These are phyloP conservation scores for Colletotrichum tropicicola DNA, from an alignment of 2,329 filamentous ascomycete genomes.

Conservation along the genomic window DNA sequence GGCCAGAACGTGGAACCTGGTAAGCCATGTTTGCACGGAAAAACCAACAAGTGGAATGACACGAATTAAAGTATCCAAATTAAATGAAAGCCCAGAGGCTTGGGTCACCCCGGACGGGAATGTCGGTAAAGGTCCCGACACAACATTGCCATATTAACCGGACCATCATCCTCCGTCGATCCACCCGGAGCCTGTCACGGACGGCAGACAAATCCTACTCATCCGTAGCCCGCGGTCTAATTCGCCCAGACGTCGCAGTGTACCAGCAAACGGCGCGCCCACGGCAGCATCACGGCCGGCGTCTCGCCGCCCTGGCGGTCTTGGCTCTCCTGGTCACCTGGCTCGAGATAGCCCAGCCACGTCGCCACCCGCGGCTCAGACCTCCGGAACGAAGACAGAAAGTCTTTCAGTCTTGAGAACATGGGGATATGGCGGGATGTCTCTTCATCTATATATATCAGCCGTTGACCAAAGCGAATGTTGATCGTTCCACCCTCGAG, in stretches of 20 bases:
- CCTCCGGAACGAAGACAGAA: neutral
- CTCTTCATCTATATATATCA: constrained; percentile 7
- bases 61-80: neutral
- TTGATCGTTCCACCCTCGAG: neutral
- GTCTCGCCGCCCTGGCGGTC: constrained; percentile 20
- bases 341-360: neutral
- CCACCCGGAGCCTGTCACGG: neutral
- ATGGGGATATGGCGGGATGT: neutral
- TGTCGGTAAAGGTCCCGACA: constrained; percentile 14
- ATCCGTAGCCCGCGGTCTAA: neutral
- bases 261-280: neutral
- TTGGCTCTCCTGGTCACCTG: constrained; percentile 20
- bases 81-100: constrained; percentile 19
- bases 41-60: neutral
- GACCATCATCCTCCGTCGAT: constrained; percentile 26
- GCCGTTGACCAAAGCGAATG: neutral
- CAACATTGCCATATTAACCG: constrained; percentile 1
- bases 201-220: neutral
- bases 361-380: neutral
- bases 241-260: constrained; percentile 4
- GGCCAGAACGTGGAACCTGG: neutral
- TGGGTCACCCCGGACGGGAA: constrained; percentile 17
- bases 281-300: neutral
- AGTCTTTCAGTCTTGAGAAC: neutral
- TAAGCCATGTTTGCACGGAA: neutral